Evolutionary conservation across 495 filamentous ascomycete species (phyloP), one percentile per base, ranked within the genome.

Genomic region (Aspergillus indologenus): DNA sequence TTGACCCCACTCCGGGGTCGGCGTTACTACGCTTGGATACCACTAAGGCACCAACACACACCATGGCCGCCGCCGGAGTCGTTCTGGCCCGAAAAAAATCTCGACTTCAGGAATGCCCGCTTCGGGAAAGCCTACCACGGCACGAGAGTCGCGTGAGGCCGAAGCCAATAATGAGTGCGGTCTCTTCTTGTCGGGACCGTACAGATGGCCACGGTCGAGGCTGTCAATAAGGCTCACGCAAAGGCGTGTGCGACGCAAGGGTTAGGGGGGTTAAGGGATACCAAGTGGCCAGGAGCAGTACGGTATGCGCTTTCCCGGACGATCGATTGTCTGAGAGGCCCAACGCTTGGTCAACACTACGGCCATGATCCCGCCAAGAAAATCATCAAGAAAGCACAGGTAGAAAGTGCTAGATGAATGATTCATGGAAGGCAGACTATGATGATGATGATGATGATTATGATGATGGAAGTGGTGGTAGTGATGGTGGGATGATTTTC

Each of bases 81-180:
- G 55, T 57, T 56, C 67, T 60, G 53, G 50, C 55, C 57, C 54
- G 54, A 58, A 23, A 29, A 12, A n/a, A 26, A 5, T 40, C 34
- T 40, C 48, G 48, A 34, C 54, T 15, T 54, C 59, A 61, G 49
- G 57, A 54, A 61, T 62, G 62, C 50, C 60, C 63, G 58, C 54
- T 65, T 64, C 58, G 66, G 61, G 54, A 50, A 29, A 53, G 18
- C 48, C 61, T 46, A 56, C 24, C 53, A 56, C 58, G 51, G 58
- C 26, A 48, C 40, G 56, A 43, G 23, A 52, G 9, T 20, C 45
- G 24, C 48, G 48, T 18, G 48, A 19, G 23, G 34, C 2, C 34
- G 34, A 15, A 4, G 12, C 34, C 34, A 15, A 40, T 40, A 9
- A 40, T 15, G 34, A 40, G 12, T 8, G 34, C 34, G 12, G 26